phyloP scores from a whole-genome alignment of 306 rosid species.

The Cicer chorassanicum region DNA sequence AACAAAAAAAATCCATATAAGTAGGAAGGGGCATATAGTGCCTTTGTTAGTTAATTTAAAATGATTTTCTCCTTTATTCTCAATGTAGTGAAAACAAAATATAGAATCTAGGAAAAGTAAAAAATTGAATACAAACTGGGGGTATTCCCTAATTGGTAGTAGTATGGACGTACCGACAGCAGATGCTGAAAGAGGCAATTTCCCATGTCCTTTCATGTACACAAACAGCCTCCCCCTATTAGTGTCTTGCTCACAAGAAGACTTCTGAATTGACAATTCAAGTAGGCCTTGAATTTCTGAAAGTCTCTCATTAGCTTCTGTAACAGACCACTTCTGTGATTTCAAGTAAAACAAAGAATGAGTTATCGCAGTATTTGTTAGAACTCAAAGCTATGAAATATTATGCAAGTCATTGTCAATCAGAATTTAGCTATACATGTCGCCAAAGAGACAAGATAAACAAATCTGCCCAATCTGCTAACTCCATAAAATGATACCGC shows the following conservation, averaged over 20 bases:
- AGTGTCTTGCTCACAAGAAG: constrained; percentile 79
- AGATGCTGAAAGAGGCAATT: constrained; percentile 71
- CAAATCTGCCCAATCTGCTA: constrained; percentile 97
- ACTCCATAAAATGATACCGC: constrained; percentile 92
- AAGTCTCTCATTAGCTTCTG: constrained; percentile 80
- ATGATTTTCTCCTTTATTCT: constrained; percentile 20
- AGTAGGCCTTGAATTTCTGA: constrained; percentile 88
- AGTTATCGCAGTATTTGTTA: constrained; percentile 41
- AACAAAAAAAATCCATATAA: constrained; percentile 19
- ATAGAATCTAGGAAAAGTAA: constrained; percentile 4
- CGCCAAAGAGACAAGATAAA: constrained; percentile 87
- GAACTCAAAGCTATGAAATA: constrained; percentile 31
- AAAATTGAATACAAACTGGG: constrained; percentile 16
- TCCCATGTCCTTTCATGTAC: constrained; percentile 75
- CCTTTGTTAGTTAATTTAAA: constrained; percentile 30
- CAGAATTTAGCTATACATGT: constrained; percentile 61
- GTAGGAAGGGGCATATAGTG: constrained; percentile 1
- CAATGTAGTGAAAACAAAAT: constrained; percentile 32
- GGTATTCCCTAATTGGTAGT: neutral
- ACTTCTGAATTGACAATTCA: constrained; percentile 87
- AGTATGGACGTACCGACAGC: constrained; percentile 61
- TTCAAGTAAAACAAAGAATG: constrained; percentile 49
- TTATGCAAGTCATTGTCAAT: constrained; percentile 43
- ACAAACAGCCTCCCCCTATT: constrained; percentile 83
- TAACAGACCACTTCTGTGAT: constrained; percentile 80